phyloP scores from a whole-genome alignment of 1,284 basidiomycete genomes.

The Rhodotorula mucilaginosa region DNA sequence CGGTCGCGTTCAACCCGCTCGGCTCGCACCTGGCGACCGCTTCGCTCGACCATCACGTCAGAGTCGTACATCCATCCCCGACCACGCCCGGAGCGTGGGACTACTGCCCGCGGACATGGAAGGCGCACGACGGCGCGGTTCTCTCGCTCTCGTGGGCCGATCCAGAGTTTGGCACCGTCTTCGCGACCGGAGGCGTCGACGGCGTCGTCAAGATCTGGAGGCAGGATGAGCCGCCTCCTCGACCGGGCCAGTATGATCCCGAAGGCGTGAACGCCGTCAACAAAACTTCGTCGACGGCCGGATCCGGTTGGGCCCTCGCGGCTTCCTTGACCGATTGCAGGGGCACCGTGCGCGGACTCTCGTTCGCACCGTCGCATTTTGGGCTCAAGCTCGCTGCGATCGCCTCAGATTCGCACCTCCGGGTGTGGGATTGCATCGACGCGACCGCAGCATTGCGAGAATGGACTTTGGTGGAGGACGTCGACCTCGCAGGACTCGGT shows the following conservation, averaged over 20 bases:
- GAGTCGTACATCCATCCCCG: constrained; percentile 15
- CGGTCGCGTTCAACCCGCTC: constrained; percentile 84
- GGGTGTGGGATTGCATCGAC: constrained; percentile 86
- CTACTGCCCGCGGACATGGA: constrained; percentile 36
- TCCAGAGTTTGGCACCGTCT: constrained; percentile 78
- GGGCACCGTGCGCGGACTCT: constrained; percentile 75
- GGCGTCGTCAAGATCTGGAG: constrained; percentile 81
- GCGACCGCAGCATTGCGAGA: constrained; percentile 55
- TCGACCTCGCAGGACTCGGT: constrained; percentile 63
- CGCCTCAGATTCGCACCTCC: constrained; percentile 76
- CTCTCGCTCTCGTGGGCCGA: constrained; percentile 82
- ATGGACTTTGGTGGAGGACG: constrained; percentile 75
- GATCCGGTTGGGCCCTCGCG: constrained; percentile 60
- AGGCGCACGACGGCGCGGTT: constrained; percentile 86
- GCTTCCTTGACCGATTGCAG: constrained; percentile 74
- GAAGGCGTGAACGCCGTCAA: background rate
- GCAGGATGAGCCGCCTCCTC: constrained; percentile 20
- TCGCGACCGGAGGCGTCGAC: constrained; percentile 82
- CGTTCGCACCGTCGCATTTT: constrained; percentile 79
- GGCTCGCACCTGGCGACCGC: constrained; percentile 73
- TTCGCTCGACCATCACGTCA: constrained; percentile 71
- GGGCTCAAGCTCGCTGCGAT: constrained; percentile 83
- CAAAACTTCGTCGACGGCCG: background rate
- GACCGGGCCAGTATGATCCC: background rate
- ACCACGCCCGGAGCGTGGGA: background rate